A percentile compares a stretch with the other conserved stretches of the same genome.
These are phyloP conservation scores for Microbotryum lychnidis-dioicae DNA, from an alignment of 1,284 basidiomycete genomes.

Conservation along the genomic window DNA sequence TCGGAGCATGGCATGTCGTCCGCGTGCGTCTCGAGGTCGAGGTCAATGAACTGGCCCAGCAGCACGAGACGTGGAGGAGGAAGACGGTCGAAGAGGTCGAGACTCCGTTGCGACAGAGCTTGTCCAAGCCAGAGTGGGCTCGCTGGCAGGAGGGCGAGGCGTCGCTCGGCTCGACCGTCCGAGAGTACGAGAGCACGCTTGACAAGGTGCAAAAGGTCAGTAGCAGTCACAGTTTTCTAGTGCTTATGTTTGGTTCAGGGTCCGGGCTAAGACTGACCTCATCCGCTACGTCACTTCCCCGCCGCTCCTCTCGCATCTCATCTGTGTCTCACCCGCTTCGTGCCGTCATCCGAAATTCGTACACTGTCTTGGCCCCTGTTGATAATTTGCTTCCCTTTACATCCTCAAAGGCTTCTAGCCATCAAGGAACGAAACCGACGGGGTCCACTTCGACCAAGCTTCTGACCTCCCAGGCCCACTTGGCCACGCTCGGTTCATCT, in stretches of 20 bases:
- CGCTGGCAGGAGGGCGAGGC: conserved; percentile 10
- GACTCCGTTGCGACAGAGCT: conserved; percentile 3
- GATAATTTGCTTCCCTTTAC: background rate
- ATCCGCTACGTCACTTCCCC: background rate
- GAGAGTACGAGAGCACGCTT: conserved; percentile 18
- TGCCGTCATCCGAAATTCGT: no score
- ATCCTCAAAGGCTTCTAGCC: conserved; percentile 10
- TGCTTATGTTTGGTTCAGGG: no score
- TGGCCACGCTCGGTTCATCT: conserved; percentile 19
- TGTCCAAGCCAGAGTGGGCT: conserved; percentile 16
- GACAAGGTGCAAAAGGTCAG: conserved; percentile 28
- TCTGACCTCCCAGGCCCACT: conserved; percentile 22
- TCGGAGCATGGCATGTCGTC: conserved; percentile 10
- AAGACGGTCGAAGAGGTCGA: conserved; percentile 15
- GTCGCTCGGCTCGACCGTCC: conserved; percentile 1
- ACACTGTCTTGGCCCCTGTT: no score
- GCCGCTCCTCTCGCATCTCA: background rate
- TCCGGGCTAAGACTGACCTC: no score
- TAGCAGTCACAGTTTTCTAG: background rate
- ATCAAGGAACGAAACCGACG: conserved; percentile 7
- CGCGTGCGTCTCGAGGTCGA: conserved; percentile 14
- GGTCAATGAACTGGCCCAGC: conserved; percentile 6
- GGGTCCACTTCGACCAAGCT: conserved; percentile 20
- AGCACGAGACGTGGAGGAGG: conserved; percentile 15
- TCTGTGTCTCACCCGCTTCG: background rate